Conservation (phyloP, 106 monocot genomes). For the Triglochin maritima region DNA sequence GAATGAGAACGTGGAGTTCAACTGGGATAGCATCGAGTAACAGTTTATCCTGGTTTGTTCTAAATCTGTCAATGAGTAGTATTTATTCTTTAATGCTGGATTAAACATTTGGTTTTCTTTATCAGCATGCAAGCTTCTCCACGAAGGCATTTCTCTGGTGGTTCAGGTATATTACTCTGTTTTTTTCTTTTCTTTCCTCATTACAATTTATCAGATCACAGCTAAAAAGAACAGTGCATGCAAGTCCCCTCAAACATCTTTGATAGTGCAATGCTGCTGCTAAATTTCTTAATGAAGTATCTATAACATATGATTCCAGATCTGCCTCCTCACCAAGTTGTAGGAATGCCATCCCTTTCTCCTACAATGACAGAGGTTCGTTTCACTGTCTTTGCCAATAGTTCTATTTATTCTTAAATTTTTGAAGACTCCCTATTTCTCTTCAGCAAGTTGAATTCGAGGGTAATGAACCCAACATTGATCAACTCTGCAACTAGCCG, state of each 20-base stretch:
- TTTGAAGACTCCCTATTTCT: background rate
- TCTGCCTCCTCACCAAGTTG: background rate
- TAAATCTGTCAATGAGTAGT: background rate
- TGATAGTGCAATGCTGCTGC: background rate
- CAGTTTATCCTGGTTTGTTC: slow-evolving; percentile 24
- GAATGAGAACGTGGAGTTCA: slow-evolving; percentile 1
- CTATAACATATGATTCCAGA: background rate
- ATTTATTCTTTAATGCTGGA: background rate
- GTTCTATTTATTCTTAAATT: background rate
- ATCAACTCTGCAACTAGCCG: background rate
- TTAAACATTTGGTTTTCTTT: slow-evolving; percentile 4
- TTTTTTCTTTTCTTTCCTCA: background rate
- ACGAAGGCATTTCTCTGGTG: slow-evolving; percentile 27
- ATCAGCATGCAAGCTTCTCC: slow-evolving; percentile 21
- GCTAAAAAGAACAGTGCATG: too few relatives aligned
- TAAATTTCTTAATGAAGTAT: background rate
- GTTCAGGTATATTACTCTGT: slow-evolving; percentile 23
- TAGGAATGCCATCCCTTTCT: background rate
- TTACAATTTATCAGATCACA: background rate
- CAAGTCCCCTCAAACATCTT: too few relatives aligned
- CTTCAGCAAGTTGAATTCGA: background rate
- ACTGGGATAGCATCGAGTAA: slow-evolving; percentile 5
- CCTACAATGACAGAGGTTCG: background rate
- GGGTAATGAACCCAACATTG: background rate
- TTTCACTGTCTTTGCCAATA: background rate